phyloP scores from a whole-genome alignment of 2,329 filamentous ascomycete species.

The Fusarium sp. region DNA sequence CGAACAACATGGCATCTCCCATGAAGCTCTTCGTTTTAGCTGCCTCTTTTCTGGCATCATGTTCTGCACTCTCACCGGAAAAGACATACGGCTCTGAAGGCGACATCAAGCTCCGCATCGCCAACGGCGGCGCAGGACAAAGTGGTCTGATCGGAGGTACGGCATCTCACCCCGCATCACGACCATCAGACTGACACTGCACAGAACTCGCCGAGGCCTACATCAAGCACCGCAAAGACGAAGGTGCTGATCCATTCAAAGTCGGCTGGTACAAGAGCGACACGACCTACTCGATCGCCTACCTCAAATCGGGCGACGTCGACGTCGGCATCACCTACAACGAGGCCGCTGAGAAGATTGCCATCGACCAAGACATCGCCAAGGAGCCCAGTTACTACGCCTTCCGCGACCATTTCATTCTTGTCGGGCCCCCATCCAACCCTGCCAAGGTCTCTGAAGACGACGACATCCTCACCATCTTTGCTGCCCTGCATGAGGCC shows the following conservation, averaged over 20 bases:
- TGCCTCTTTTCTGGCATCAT: too few species aligned
- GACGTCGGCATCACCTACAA: conserved; percentile 65
- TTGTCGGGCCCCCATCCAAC: conserved; percentile 57
- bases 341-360: conserved; percentile 59
- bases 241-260: conserved; percentile 52
- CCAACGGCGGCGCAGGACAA: conserved; percentile 57
- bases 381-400: conserved; percentile 53
- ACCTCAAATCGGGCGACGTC: conserved; percentile 56
- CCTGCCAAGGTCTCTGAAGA: conserved; percentile 50
- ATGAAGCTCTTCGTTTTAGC: too few species aligned
- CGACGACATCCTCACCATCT: conserved; percentile 53
- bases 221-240: conserved; percentile 41
- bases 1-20: too few species aligned
- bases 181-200: background rate
- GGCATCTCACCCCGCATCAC: background rate
- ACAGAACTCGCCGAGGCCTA: conserved; percentile 49
- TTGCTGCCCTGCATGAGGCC: conserved; percentile 53
- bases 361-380: conserved; percentile 58
- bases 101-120: conserved; percentile 49
- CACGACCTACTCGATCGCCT: conserved; percentile 62
- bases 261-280: conserved; percentile 64
- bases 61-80: too few species aligned
- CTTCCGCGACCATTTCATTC: conserved; percentile 64
- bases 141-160: conserved; percentile 55
- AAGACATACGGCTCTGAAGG: too few species aligned